Conservation (phyloP, 2,329 filamentous ascomycete species). For the Cladosporium cucumerinum region DNA sequence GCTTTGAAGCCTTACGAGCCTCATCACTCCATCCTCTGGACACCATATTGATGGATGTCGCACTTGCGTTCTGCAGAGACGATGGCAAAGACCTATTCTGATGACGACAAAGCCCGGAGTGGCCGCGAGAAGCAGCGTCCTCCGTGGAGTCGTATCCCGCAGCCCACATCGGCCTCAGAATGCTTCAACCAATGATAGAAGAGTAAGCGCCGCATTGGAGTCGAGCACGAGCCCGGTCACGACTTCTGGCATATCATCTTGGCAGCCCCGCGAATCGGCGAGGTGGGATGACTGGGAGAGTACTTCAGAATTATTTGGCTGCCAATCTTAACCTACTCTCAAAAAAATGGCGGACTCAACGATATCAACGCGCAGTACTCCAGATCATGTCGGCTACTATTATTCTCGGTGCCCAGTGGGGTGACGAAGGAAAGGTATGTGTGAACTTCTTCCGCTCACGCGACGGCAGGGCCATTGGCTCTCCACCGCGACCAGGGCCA, state of each 20-base stretch:
- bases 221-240: not conserved
- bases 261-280: not conserved
- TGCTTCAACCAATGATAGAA: not conserved
- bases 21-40: not conserved
- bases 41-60: not conserved
- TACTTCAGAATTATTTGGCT: no score
- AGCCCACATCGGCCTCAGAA: not conserved
- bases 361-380: not conserved
- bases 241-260: not conserved
- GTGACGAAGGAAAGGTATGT: slow-evolving; percentile 52
- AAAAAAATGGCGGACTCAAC: not conserved
- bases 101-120: not conserved
- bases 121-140: not conserved
- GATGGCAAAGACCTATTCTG: not conserved
- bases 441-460: not conserved
- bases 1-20: no score
- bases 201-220: not conserved
- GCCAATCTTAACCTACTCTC: no score
- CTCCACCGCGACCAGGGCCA: slow-evolving; percentile 34
- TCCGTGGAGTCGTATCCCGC: not conserved
- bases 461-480: not conserved
- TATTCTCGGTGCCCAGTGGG: slow-evolving; percentile 60
- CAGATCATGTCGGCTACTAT: slow-evolving; percentile 46
- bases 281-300: no score
- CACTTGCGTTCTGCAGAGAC: not conserved